Base-by-base conservation (phyloP, 148 eudicot genomes). In the Limonium bicolor region DNA sequence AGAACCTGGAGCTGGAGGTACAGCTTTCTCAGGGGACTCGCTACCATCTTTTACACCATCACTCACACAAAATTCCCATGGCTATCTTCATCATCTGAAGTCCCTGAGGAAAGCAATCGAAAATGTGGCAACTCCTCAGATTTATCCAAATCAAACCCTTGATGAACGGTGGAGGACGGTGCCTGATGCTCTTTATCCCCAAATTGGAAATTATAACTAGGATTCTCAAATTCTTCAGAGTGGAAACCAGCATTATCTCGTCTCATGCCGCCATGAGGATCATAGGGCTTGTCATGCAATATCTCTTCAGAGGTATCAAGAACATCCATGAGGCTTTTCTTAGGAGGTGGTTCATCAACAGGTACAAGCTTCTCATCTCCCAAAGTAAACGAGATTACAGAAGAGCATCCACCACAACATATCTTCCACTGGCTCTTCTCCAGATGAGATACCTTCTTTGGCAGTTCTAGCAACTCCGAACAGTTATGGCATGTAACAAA, bases 381-480 rank as follows among this genome's bases (percentile, higher is more conserved):
- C 40, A 78, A 32, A 2, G 68, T 32, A 20, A n/a, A 60, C 56
- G 66, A 47, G 20, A 76, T 73, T 15, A 76, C 56, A 1, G 79
- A 56, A 48, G 75, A 76, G 64, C 99, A 92, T 23, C 82, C 63
- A 11, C 82, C 94, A 65, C 99, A 92, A 42, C 65, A 62, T 46
- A 92, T 54, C 58, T 73, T 77, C 70, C 72, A 71, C 55, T 57
- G 60, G n/a, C 59, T 72, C 56, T 48, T 72, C 42, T 68, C 64
- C 41, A 23, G 6, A 7, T 25, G 28, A 33, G 69, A 27, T 6
- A 57, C 55, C 54, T 47, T 74, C 66, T 70, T 76, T 8, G 99
- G 90, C 28, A 85, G 38, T 59, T 76, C 63, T 16, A 92, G 70
- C 67, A 85, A 53, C 68, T 81, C 78, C 24, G 73, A 73, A 72